Evolutionary conservation across 1,284 basidiomycete species (phyloP).

Genomic region (Moesziomyces parantarcticus): DNA sequence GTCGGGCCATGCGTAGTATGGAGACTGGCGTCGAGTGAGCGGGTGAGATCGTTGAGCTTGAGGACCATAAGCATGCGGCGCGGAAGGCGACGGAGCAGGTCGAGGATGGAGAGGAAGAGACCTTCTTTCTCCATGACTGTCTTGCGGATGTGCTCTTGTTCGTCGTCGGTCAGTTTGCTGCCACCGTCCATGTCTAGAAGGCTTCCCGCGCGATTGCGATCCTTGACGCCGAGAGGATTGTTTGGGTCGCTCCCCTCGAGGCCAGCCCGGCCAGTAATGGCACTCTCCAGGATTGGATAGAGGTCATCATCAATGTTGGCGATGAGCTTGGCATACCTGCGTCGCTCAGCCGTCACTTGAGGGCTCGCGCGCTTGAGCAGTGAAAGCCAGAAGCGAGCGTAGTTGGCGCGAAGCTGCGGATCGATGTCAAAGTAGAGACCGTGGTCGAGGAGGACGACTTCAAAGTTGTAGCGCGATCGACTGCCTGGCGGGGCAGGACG

Average conservation of each 20-base stretch:
- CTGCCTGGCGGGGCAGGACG: constrained; percentile 65
- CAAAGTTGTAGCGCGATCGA: constrained; percentile 64
- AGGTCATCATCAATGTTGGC: constrained; percentile 66
- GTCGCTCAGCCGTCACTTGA: constrained; percentile 54
- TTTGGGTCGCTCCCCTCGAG: constrained; percentile 64
- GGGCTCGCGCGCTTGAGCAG: constrained; percentile 61
- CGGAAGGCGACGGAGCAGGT: constrained; percentile 62
- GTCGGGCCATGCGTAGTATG: constrained; percentile 72
- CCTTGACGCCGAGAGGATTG: constrained; percentile 63
- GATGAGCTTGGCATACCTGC: constrained; percentile 62
- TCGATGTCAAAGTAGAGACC: constrained; percentile 68
- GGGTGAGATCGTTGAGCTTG: constrained; percentile 66
- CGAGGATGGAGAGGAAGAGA: constrained; percentile 60
- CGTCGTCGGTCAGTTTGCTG: constrained; percentile 53
- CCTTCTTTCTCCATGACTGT: constrained; percentile 67
- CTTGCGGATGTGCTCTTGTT: constrained; percentile 67
- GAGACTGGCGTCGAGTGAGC: constrained; percentile 73
- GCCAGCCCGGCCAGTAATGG: constrained; percentile 65
- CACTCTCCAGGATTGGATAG: constrained; percentile 66
- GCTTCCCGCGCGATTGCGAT: constrained; percentile 51
- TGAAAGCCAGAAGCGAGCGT: constrained; percentile 66
- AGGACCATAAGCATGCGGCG: constrained; percentile 67
- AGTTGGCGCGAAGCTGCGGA: constrained; percentile 61
- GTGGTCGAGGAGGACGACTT: constrained; percentile 66
- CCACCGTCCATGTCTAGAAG: constrained; percentile 61